Conservation (phyloP, 164 flowering plant species). For the Tinospora cordifolia region DNA sequence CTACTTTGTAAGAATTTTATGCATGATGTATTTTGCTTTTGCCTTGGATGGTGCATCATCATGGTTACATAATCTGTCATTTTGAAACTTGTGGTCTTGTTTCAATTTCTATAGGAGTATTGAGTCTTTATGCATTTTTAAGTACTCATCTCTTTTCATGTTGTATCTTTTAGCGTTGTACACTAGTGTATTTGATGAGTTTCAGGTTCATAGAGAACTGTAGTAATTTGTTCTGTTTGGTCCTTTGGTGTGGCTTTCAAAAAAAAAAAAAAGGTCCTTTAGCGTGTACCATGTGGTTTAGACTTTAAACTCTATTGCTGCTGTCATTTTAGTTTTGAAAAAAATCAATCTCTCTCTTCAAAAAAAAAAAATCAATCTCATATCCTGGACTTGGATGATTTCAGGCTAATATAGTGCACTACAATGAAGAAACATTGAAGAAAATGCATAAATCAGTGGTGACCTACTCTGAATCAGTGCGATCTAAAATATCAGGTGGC, state of each 20-base stretch:
- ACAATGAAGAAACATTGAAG: constrained; percentile 63
- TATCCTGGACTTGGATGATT: constrained; percentile 12
- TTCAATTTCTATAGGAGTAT: background rate
- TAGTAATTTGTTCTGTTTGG: background rate
- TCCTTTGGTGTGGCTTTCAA: no score
- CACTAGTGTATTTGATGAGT: constrained; percentile 2
- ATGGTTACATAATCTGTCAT: background rate
- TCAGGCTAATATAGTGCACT: constrained; percentile 78
- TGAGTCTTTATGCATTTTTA: background rate
- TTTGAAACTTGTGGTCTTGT: background rate
- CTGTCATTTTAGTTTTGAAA: background rate
- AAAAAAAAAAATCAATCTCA: background rate
- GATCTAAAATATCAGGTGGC: constrained; percentile 28
- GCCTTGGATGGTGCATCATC: background rate
- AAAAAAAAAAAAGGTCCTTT: no score
- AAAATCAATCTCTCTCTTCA: background rate
- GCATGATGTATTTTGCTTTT: background rate
- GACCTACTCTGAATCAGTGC: constrained; percentile 27
- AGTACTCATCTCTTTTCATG: background rate
- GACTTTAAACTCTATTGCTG: background rate
- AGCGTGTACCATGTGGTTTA: background rate
- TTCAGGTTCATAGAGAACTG: background rate
- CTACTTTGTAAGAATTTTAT: background rate
- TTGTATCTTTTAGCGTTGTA: background rate
- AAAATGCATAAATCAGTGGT: constrained; percentile 40